Evolutionary conservation across 257 asterid genomes (phyloP), one percentile per base, ranked within the genome.

Genomic region (Solanum tarijense): DNA sequence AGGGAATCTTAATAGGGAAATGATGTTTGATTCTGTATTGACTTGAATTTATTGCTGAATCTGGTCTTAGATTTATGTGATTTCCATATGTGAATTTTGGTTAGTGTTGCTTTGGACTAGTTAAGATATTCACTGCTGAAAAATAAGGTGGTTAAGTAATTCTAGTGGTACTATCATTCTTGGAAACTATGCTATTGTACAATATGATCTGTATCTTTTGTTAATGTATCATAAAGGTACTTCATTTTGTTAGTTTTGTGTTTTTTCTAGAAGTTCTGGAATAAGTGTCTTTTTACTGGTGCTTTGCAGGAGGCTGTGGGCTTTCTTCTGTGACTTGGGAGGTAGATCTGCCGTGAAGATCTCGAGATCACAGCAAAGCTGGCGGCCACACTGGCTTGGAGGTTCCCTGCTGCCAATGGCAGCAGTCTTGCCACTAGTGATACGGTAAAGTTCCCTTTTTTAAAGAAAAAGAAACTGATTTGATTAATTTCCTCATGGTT

Each of bases 301-400:
- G 91, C 88, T 73, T 55, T 86, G 88, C 91, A 88, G 93, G 94
- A 86, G 84, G 88, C 92, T 87, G 95, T 83, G 90, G 79, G 92
- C 89, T 79, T 88, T 88, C 87, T 93, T 72, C 89, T 89, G 92
- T 86, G 86, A 31, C 38, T 85, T 86, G 92, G 92, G 87, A 83
- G 83, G 89, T 88, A 87, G 96, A 94, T 95, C 97, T 90, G 96
- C 88, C 86, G 90, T 86, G 94, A 84, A 90, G 93, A 91, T 89
- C 88, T 91, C 72, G 38, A 74, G 85, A 91, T 90, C 89, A 84
- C 92, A 87, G 93, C 89, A 84, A 93, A 91, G 89, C 92, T 97
- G 99, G 98, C 99, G 91, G 91, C 99, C 1, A 88, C 98, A 83
- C 85, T 97, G 89, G 92, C 92, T 86, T 93, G 98, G 98, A 94